These are phyloP conservation scores for Metroxylon sagu DNA, from an alignment of 176 grass and related monocot genomes.

Conservation along the genomic window DNA sequence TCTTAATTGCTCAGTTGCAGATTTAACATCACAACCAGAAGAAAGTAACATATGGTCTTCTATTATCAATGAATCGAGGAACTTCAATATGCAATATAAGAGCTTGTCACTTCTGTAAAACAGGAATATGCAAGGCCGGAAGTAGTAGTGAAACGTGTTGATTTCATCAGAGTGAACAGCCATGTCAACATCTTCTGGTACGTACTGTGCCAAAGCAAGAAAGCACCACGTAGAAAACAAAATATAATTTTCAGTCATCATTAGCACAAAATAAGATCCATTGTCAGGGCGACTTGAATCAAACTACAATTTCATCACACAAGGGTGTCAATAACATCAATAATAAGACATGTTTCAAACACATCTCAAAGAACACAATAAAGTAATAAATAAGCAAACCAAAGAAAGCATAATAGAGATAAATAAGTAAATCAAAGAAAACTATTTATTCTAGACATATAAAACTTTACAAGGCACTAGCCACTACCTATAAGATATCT, in stretches of 20 bases:
- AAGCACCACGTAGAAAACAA: constrained; percentile 14
- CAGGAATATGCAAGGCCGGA: constrained; percentile 56
- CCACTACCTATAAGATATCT: no score
- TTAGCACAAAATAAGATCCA: no score
- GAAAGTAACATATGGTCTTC: constrained; percentile 21
- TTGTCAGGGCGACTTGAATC: no score
- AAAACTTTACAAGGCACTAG: no score
- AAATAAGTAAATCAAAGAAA: no score
- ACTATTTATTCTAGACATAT: no score
- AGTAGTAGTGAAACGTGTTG: constrained; percentile 41
- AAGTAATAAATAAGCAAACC: no score
- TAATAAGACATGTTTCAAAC: no score
- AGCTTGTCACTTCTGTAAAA: constrained; percentile 54
- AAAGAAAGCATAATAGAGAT: no score
- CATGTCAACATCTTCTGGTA: constrained; percentile 45
- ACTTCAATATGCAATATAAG: constrained; percentile 43
- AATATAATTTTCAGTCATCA: not conserved
- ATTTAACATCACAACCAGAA: constrained; percentile 4
- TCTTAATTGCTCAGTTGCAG: constrained; percentile 29
- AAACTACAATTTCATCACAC: no score
- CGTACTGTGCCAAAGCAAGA: constrained; percentile 43
- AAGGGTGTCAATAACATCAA: no score
- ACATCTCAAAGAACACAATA: no score
- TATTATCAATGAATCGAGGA: constrained; percentile 46
- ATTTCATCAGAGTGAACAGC: constrained; percentile 41